These are phyloP conservation scores for Oryza brachyantha DNA, from an alignment of 176 grass and related monocot species.

Conservation along the genomic window DNA sequence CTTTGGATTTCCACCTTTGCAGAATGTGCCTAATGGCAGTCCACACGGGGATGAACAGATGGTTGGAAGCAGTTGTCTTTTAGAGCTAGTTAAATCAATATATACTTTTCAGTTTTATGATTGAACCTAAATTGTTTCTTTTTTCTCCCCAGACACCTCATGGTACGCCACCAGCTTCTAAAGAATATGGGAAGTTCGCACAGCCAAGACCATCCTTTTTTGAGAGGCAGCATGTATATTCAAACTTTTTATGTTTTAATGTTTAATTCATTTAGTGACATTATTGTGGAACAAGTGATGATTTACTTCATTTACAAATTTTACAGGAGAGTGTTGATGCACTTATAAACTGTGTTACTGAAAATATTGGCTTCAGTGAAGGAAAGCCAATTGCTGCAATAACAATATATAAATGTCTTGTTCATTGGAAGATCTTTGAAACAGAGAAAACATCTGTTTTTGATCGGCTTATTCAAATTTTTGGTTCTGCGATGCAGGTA, in stretches of 20 bases:
- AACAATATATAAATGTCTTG: slow-evolving; percentile 89
- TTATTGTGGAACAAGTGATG: slow-evolving; percentile 26
- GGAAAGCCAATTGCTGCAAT: slow-evolving; percentile 87
- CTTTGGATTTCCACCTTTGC: slow-evolving; percentile 34
- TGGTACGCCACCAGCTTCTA: slow-evolving; percentile 58
- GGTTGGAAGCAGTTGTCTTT: slow-evolving; percentile 47
- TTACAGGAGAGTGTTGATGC: slow-evolving; percentile 80
- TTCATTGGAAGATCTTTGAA: slow-evolving; percentile 95
- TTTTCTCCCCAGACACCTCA: slow-evolving; percentile 66
- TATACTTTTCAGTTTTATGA: slow-evolving; percentile 29
- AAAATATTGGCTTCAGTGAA: slow-evolving; percentile 72
- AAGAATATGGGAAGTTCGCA: slow-evolving; percentile 52
- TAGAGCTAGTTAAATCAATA: slow-evolving; percentile 30
- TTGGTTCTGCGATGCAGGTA: slow-evolving; percentile 92
- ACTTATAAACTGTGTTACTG: slow-evolving; percentile 72
- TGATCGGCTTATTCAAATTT: slow-evolving; percentile 79
- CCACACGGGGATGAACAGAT: slow-evolving; percentile 45
- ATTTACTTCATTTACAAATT: slow-evolving; percentile 22
- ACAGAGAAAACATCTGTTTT: slow-evolving; percentile 91
- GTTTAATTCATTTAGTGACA: slow-evolving; percentile 14
- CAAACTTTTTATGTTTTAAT: slow-evolving; percentile 9
- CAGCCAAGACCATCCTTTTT: slow-evolving; percentile 64
- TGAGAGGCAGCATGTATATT: slow-evolving; percentile 76
- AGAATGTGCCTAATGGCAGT: slow-evolving; percentile 62
- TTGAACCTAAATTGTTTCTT: slow-evolving; percentile 38